Conservation (phyloP, 305 asterid genomes). For the Striga hermonthica region DNA sequence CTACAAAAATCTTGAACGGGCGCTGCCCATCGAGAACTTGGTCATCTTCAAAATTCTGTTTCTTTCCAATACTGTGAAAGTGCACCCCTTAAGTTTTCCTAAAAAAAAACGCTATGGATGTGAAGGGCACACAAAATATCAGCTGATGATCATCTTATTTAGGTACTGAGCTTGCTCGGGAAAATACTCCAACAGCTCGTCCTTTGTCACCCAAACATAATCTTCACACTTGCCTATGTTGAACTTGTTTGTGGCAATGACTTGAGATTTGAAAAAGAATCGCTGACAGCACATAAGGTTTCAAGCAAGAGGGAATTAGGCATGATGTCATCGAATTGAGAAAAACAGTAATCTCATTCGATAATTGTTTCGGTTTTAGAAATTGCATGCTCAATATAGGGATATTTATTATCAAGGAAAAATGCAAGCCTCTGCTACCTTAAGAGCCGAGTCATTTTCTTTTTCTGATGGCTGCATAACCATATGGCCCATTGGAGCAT, state of each 20-base stretch:
- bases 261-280: slow-evolving; percentile 94
- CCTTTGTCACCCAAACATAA: slow-evolving; percentile 87
- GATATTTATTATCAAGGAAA: too few species aligned
- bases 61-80: neutral
- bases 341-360: neutral
- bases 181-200: slow-evolving; percentile 76
- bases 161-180: slow-evolving; percentile 76
- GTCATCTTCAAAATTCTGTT: neutral
- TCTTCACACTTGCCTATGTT: slow-evolving; percentile 56
- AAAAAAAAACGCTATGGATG: neutral
- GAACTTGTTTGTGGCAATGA: slow-evolving; percentile 61
- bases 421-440: slow-evolving; percentile 38
- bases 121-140: slow-evolving; percentile 30
- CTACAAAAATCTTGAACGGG: slow-evolving; percentile 1
- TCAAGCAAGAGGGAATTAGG: slow-evolving; percentile 5
- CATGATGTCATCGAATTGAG: neutral
- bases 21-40: neutral
- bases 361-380: neutral
- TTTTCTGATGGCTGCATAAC: slow-evolving; percentile 42
- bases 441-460: slow-evolving; percentile 43
- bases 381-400: slow-evolving; percentile 10
- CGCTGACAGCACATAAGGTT: slow-evolving; percentile 42
- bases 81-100: neutral
- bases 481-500: slow-evolving; percentile 88
- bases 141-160: slow-evolving; percentile 79